phyloP scores from a whole-genome alignment of 345 rosid genomes.

The Populus pruinosa region DNA sequence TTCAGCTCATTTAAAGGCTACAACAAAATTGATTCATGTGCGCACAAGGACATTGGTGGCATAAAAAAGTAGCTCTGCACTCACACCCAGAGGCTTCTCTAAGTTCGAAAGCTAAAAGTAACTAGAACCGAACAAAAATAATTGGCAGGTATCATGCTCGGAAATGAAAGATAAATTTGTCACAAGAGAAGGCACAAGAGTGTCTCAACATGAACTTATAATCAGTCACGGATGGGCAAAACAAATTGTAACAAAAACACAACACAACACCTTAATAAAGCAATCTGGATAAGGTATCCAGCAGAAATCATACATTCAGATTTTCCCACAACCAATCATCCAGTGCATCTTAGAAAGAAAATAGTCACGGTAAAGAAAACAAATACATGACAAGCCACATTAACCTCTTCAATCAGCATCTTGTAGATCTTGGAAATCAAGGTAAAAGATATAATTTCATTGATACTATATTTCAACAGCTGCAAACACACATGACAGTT shows the following conservation, averaged over 20 bases:
- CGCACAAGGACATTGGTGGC: constrained; percentile 5
- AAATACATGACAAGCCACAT: not conserved
- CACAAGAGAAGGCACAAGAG: not conserved
- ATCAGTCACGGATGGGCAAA: not conserved
- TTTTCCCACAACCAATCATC: constrained; percentile 3
- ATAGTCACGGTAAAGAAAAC: not conserved
- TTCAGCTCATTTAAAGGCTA: constrained; percentile 7
- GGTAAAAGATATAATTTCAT: not conserved
- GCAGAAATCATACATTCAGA: not conserved
- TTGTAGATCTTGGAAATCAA: not conserved
- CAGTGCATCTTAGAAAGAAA: not conserved
- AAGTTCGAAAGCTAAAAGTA: constrained; percentile 6
- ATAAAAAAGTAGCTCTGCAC: not conserved
- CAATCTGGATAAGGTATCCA: not conserved
- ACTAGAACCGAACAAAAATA: not conserved
- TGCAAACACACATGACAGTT: not conserved
- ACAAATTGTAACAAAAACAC: not conserved
- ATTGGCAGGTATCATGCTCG: not conserved
- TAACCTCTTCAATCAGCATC: not conserved
- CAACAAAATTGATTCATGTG: not conserved
- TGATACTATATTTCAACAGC: not conserved
- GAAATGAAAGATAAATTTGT: not conserved
- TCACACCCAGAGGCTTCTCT: constrained; percentile 9
- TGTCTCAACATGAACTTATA: not conserved
- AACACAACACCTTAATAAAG: not conserved